Base-by-base conservation (phyloP, 2,329 filamentous ascomycete species). In the Xylaria sp. region DNA sequence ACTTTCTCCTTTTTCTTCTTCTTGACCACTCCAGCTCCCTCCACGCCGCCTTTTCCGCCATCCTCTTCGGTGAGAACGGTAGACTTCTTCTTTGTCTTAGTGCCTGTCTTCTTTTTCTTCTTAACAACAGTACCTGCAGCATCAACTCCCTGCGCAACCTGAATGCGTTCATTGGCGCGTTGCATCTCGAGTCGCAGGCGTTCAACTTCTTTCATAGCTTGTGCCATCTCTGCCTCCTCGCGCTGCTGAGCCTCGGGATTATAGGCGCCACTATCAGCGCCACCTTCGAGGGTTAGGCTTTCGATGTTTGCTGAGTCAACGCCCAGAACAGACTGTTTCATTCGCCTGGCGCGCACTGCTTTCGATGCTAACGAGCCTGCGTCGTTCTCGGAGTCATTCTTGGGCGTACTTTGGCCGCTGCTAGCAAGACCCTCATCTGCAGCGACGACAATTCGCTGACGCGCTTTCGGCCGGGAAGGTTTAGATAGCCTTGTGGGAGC, bases 201-300 rank as follows among this genome's bases (percentile, higher is more conserved):
- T 82, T 98, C 95, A 2, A 99, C 92, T 79, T 98, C 93, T 79
- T 91, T 91, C 85, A 98, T 90, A 9, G 95, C 96, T 76, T 89
- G 90, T 54, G 89, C 90, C 93, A 98, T 97, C 81, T 98, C 94
- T 1, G 89, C 90, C 69, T 98, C 94, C 77, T 97, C 94, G 18
- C 88, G 88, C 77, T 91, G 88, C 72, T 91, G 88, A 62, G 86
- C 85, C 76, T 94, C 92, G 60, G 89, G 85, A 66, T 92, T 88
- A 57, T 87, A 83, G 39, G 73, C 76, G 9, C 67, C 75, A 46
- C 76, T 74, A 7, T 77, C 77, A 18, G 75, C 73, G 58, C 81
- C 83, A 39, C 85, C 88, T 58, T 91, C 89, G 0, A 98, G 86
- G 54, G 88, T 91, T 52, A 98, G 87, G 2, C 88, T 83, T 1